phyloP scores from a whole-genome alignment of 305 asterid genomes.

The Fraxinus velutina region DNA sequence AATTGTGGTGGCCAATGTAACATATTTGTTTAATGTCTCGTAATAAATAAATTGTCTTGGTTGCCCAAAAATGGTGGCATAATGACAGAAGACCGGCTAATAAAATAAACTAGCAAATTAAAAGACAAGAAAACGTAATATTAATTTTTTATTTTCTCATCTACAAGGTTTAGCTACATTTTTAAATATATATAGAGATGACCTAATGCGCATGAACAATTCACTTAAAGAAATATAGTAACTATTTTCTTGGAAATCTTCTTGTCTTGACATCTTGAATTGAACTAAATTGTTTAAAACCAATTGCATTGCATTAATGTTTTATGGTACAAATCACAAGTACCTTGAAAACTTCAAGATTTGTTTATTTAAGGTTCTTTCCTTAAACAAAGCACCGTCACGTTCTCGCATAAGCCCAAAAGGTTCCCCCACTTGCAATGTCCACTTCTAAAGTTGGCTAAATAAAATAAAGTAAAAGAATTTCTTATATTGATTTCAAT shows the following conservation, averaged over 20 bases:
- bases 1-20: neutral
- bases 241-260: slow-evolving; percentile 24
- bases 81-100: slow-evolving; percentile 21
- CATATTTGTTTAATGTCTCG: slow-evolving; percentile 2
- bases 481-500: neutral
- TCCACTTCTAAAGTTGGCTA: neutral
- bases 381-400: slow-evolving; percentile 24
- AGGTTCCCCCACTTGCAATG: neutral
- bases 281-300: slow-evolving; percentile 16
- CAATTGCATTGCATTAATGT: slow-evolving; percentile 32
- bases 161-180: slow-evolving; percentile 9
- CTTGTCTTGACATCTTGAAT: slow-evolving; percentile 38
- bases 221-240: slow-evolving; percentile 11
- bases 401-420: neutral
- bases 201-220: slow-evolving; percentile 22
- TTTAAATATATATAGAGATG: slow-evolving; percentile 13
- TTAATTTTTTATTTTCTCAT: slow-evolving; percentile 36
- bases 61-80: slow-evolving; percentile 24
- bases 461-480: neutral
- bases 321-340: slow-evolving; percentile 27
- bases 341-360: slow-evolving; percentile 29
- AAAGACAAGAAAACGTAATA: slow-evolving; percentile 28
- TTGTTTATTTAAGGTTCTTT: slow-evolving; percentile 30
- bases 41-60: slow-evolving; percentile 13
- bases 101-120: slow-evolving; percentile 20